These are phyloP conservation scores for Syzygium jambos DNA, from an alignment of 345 rosid species.

Conservation along the genomic window DNA sequence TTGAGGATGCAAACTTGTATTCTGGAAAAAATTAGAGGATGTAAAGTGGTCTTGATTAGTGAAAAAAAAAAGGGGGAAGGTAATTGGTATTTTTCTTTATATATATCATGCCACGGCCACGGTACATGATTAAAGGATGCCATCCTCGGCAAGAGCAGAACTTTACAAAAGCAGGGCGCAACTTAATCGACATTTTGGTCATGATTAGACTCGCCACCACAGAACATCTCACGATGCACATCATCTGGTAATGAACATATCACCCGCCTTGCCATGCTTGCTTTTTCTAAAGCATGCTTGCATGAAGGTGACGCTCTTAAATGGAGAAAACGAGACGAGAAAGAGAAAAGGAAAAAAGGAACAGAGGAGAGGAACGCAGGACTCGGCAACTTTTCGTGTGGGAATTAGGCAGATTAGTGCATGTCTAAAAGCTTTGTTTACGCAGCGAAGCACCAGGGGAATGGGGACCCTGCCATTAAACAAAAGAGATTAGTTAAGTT, in stretches of 20 bases:
- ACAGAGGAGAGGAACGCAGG: neutral
- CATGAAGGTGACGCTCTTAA: neutral
- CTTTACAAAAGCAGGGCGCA: neutral
- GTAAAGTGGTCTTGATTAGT: neutral
- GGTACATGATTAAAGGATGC: neutral
- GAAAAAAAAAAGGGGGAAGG: neutral
- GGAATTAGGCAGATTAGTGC: neutral
- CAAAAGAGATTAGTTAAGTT: neutral
- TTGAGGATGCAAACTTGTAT: neutral
- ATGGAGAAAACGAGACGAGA: neutral
- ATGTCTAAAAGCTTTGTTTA: neutral
- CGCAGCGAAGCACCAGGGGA: neutral
- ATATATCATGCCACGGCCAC: neutral
- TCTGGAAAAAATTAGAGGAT: neutral
- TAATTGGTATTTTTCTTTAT: neutral
- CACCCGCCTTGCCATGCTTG: neutral
- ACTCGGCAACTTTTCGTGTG: neutral
- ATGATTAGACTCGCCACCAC: neutral
- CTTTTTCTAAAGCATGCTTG: neutral
- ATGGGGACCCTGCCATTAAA: neutral
- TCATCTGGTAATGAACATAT: neutral
- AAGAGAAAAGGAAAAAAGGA: neutral
- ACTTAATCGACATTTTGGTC: neutral
- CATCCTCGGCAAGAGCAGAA: neutral
- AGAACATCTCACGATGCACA: neutral